Percentiles rank a stretch among this genome's conserved stretches.
phyloP scores from a whole-genome alignment of 202 grass and related monocot species.

The Thinopyrum obtusiflorum region DNA sequence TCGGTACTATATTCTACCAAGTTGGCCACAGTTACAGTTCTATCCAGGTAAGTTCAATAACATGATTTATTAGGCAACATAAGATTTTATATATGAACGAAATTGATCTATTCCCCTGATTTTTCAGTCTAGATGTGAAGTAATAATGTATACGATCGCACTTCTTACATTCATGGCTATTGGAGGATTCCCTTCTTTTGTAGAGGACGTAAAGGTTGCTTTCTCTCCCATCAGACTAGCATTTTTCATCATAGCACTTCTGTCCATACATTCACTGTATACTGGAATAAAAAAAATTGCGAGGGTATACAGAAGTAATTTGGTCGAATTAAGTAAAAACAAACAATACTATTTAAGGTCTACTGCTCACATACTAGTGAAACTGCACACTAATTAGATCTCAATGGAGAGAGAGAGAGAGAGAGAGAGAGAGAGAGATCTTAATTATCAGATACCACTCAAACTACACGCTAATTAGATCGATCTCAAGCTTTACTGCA shows the following conservation, averaged over 20 bases:
- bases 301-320: too few relatives aligned
- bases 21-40: constrained; percentile 41
- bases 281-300: too few relatives aligned
- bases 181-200: constrained; percentile 68
- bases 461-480: too few relatives aligned
- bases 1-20: constrained; percentile 56
- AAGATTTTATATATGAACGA: neutral
- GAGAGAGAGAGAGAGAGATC: too few relatives aligned
- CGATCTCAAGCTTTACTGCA: too few relatives aligned
- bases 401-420: too few relatives aligned
- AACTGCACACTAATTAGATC: too few relatives aligned
- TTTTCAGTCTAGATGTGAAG: constrained; percentile 46
- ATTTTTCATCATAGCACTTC: neutral
- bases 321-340: too few relatives aligned
- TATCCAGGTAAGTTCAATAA: constrained; percentile 29
- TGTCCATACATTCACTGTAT: too few relatives aligned
- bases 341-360: too few relatives aligned
- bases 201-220: constrained; percentile 59
- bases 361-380: too few relatives aligned
- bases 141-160: constrained; percentile 48
- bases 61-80: neutral
- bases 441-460: too few relatives aligned
- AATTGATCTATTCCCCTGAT: neutral
- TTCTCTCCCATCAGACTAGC: neutral
- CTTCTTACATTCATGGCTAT: constrained; percentile 68